phyloP scores from a whole-genome alignment of 2,329 filamentous ascomycete species.

The Emmonsia crescens region DNA sequence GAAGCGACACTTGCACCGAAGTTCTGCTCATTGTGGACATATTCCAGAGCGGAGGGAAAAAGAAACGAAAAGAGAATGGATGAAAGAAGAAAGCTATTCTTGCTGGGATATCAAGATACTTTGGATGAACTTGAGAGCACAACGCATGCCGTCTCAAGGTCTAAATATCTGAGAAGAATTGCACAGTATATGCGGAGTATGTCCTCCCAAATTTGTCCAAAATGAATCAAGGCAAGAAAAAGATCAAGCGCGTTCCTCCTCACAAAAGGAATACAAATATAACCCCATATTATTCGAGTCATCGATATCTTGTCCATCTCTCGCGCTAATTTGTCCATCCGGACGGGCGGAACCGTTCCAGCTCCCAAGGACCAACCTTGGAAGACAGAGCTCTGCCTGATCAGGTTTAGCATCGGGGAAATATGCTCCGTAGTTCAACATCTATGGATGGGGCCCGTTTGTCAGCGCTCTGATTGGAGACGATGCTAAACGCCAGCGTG shows the following conservation, averaged over 20 bases:
- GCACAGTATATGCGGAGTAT: too few relatives aligned
- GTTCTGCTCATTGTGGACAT: neutral
- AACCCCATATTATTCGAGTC: neutral
- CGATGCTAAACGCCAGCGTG: neutral
- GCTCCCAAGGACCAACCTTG: neutral
- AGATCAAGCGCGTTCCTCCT: neutral
- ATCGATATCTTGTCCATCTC: neutral
- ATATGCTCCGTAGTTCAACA: neutral
- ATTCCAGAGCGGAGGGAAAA: neutral
- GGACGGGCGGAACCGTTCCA: neutral
- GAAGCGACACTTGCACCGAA: neutral
- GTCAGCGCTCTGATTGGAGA: neutral
- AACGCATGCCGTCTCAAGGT: neutral
- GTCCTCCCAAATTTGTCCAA: neutral
- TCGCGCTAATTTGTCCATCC: neutral
- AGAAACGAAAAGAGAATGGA: too few relatives aligned
- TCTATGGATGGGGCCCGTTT: too few relatives aligned
- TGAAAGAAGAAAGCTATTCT: neutral
- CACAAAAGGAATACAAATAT: neutral
- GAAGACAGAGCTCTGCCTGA: neutral
- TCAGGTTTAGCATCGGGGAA: neutral
- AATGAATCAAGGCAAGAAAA: neutral
- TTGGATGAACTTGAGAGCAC: neutral
- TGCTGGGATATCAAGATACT: neutral
- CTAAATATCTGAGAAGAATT: neutral